phyloP scores from a whole-genome alignment of 2,329 filamentous ascomycete genomes.

The Claviceps sp. region DNA sequence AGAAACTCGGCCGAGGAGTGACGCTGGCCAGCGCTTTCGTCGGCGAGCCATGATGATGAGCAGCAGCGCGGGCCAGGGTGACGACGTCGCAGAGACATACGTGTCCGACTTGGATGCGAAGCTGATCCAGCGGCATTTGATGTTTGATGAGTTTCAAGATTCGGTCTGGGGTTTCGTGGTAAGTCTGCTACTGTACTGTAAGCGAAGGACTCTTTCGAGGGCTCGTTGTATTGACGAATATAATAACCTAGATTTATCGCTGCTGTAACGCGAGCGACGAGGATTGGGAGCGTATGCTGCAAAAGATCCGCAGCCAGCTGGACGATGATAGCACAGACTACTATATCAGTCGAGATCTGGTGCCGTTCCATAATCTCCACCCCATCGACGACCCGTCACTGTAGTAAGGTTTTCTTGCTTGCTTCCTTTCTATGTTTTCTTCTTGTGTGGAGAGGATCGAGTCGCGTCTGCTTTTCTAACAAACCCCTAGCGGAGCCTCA shows the following conservation, averaged over 20 bases:
- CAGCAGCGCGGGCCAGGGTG: neutral
- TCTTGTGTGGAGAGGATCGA: too few relatives aligned
- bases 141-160: neutral
- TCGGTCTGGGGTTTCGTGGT: neutral
- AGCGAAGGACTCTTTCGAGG: too few relatives aligned
- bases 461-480: neutral
- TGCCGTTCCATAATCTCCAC: neutral
- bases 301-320: neutral
- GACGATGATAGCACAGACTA: neutral
- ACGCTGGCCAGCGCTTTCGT: too few relatives aligned
- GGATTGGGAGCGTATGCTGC: neutral
- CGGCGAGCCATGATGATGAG: neutral
- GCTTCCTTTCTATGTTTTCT: neutral
- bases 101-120: neutral
- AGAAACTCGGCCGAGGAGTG: too few relatives aligned
- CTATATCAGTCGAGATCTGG: neutral
- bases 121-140: neutral
- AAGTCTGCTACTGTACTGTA: neutral
- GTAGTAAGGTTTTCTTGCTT: neutral
- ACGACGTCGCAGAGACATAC: neutral
- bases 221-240: neutral
- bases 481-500: conserved; percentile 1
- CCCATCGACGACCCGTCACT: neutral
- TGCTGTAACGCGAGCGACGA: neutral
- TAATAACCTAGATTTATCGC: neutral